phyloP scores from a whole-genome alignment of 1,284 basidiomycete species.

The Rhodotorula sp. region DNA sequence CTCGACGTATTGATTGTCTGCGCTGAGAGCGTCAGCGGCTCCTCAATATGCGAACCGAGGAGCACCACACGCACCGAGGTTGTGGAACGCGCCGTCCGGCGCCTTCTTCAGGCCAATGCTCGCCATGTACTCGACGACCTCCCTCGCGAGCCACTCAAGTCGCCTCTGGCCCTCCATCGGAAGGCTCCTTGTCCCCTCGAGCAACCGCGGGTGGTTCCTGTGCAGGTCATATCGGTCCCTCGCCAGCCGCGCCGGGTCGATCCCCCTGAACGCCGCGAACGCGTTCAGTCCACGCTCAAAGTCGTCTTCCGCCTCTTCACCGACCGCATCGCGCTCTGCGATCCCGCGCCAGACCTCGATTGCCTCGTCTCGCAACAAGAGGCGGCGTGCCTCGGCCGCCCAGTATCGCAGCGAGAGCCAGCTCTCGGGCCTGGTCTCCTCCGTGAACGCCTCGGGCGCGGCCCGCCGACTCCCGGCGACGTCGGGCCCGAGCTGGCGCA shows the following conservation, averaged over 20 bases:
- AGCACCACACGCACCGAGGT: slow-evolving; percentile 6
- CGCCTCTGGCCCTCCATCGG: neutral
- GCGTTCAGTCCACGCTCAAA: slow-evolving; percentile 30
- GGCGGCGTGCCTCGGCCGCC: slow-evolving; percentile 5
- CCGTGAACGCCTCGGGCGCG: neutral
- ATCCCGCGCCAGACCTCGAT: slow-evolving; percentile 25
- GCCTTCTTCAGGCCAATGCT: slow-evolving; percentile 13
- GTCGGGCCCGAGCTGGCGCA: slow-evolving; percentile 19
- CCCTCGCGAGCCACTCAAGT: slow-evolving; percentile 15
- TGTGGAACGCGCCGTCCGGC: slow-evolving; percentile 11
- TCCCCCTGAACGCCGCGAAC: slow-evolving; percentile 29
- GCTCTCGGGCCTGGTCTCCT: neutral
- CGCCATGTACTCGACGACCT: slow-evolving; percentile 16
- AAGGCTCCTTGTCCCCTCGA: neutral
- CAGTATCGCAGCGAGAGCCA: slow-evolving; percentile 23
- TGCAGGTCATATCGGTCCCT: neutral
- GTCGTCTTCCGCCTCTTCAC: slow-evolving; percentile 10
- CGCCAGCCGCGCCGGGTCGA: slow-evolving; percentile 10
- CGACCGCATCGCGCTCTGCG: neutral
- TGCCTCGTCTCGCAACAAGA: slow-evolving; percentile 24
- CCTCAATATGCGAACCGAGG: neutral
- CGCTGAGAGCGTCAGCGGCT: neutral
- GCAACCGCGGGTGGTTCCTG: neutral
- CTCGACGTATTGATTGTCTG: slow-evolving; percentile 30
- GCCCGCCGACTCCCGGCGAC: slow-evolving; percentile 1